Percentiles rank a stretch among this genome's conserved stretches.
phyloP scores from a whole-genome alignment of 176 grass and related monocot species.

The Guadua angustifolia region DNA sequence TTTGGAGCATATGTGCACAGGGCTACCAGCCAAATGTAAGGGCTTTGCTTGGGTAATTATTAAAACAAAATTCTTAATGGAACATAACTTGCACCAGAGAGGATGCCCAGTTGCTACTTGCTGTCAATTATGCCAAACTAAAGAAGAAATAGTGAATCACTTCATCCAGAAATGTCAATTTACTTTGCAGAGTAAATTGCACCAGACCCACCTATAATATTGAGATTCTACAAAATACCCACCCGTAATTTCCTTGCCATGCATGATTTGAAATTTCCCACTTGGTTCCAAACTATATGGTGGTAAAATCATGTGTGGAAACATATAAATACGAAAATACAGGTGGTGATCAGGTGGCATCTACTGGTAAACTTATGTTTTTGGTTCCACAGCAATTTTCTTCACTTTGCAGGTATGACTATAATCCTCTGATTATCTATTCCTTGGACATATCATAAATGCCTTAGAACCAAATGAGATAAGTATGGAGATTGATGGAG shows the following conservation, averaged over 20 bases:
- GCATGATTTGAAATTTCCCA: background rate
- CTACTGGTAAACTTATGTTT: background rate
- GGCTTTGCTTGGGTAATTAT: background rate
- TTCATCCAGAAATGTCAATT: conserved; percentile 24
- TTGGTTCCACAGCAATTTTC: background rate
- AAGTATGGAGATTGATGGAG: background rate
- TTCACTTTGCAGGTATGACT: background rate
- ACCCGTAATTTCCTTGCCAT: background rate
- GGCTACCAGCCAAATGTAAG: conserved; percentile 27
- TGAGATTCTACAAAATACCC: background rate
- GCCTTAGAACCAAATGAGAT: background rate
- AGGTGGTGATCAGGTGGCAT: background rate
- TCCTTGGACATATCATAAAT: background rate
- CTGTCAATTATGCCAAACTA: conserved; percentile 32
- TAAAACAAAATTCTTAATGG: background rate
- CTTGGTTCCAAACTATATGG: background rate
- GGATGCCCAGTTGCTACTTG: background rate
- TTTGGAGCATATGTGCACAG: background rate
- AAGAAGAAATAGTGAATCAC: conserved; percentile 18
- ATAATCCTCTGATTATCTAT: background rate
- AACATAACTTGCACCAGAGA: background rate
- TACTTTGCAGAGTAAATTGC: conserved; percentile 11
- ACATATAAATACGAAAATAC: background rate
- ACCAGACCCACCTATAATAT: conserved; percentile 5
- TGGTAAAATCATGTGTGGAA: background rate